Evolutionary conservation across 2,329 filamentous ascomycete species (phyloP).

Genomic region (Aspergillus aculeatinus): DNA sequence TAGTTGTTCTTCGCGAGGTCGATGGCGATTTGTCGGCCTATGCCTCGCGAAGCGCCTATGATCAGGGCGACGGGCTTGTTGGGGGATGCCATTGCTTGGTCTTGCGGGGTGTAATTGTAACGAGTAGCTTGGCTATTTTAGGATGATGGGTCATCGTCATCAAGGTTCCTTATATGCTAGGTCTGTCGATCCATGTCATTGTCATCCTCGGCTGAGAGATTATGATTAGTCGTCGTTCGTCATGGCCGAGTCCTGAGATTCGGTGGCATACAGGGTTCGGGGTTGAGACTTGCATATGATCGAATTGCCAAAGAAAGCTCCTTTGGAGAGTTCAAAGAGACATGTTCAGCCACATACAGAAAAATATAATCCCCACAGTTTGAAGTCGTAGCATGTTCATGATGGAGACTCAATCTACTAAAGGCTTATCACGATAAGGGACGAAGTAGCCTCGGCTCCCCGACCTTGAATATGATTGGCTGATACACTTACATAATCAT

Average conservation of each 20-base stretch:
- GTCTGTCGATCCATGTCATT: neutral
- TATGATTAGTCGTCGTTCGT: slow-evolving; percentile 5
- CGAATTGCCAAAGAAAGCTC: too few relatives aligned
- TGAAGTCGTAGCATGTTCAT: slow-evolving; percentile 1
- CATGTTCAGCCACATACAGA: too few relatives aligned
- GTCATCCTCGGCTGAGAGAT: slow-evolving; percentile 12
- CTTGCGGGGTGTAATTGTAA: slow-evolving; percentile 12
- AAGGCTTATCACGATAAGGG: neutral
- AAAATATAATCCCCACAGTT: slow-evolving; percentile 2
- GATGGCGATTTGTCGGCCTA: slow-evolving; percentile 76
- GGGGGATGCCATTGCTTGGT: neutral
- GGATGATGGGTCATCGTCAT: neutral
- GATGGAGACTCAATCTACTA: too few relatives aligned
- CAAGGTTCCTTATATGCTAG: neutral
- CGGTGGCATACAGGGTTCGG: neutral
- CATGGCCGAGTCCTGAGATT: neutral
- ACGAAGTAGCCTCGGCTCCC: neutral
- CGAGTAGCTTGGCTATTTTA: neutral
- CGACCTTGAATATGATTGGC: neutral
- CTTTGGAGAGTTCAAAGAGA: too few relatives aligned
- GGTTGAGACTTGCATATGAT: too few relatives aligned
- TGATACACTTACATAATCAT: too few relatives aligned
- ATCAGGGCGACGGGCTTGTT: slow-evolving; percentile 61
- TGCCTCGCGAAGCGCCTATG: slow-evolving; percentile 74
- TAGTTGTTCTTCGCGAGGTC: slow-evolving; percentile 72